These are phyloP conservation scores for Wickerhamiella kurtzmanii DNA, from an alignment of 805 yeast genomes.

Conservation along the genomic window DNA sequence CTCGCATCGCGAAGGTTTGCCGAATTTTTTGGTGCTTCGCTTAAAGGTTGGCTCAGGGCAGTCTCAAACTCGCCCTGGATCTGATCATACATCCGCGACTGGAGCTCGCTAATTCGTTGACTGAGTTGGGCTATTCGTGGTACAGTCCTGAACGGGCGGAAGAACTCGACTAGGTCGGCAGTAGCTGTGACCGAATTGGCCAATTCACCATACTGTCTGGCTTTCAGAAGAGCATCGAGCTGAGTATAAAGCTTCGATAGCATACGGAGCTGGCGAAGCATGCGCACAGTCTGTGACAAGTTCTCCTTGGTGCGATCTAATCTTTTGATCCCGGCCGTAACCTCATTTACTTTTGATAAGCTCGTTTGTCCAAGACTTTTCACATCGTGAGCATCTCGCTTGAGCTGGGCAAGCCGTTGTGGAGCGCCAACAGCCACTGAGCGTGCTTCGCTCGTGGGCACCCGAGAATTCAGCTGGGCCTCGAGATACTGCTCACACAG, in stretches of 20 bases:
- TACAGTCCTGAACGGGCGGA: conserved; percentile 69
- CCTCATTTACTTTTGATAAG: conserved; percentile 21
- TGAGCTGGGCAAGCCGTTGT: conserved; percentile 25
- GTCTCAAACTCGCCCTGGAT: conserved; percentile 55
- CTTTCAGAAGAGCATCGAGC: conserved; percentile 35
- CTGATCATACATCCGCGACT: conserved; percentile 49
- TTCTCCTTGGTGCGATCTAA: conserved; percentile 77
- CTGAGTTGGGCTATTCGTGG: conserved; percentile 61
- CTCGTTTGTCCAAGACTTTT: conserved; percentile 14
- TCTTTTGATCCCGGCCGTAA: conserved; percentile 65
- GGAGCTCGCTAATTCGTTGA: conserved; percentile 44
- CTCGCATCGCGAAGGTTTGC: conserved; percentile 39
- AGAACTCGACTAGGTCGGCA: conserved; percentile 54
- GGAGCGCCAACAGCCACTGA: conserved; percentile 19
- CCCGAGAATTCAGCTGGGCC: conserved; percentile 30
- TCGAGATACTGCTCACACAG: conserved; percentile 39
- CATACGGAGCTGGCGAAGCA: conserved; percentile 78
- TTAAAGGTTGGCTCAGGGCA: conserved; percentile 5
- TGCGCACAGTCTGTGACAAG: conserved; percentile 70
- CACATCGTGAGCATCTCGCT: conserved; percentile 7
- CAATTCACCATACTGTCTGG: conserved; percentile 40
- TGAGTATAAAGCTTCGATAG: conserved; percentile 59
- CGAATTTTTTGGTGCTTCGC: not conserved
- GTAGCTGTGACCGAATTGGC: conserved; percentile 54
- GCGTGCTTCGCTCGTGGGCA: conserved; percentile 25